These are phyloP conservation scores for Dentipellis sp. DNA, from an alignment of 768 basidiomycete genomes.

Conservation along the genomic window DNA sequence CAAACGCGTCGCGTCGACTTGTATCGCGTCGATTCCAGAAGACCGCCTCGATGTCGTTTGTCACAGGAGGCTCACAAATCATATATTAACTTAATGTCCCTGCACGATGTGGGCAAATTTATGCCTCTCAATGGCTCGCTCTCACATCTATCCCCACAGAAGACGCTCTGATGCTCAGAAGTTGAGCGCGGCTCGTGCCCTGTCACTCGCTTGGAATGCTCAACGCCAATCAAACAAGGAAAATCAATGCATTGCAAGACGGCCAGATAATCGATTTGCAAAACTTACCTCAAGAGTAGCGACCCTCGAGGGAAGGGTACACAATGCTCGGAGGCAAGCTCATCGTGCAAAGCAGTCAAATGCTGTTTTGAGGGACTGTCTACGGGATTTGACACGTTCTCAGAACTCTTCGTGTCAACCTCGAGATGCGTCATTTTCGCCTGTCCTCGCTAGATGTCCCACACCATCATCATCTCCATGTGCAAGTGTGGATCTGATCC, in stretches of 20 bases:
- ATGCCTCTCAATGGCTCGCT: background rate
- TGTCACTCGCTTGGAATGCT: background rate
- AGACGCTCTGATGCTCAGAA: background rate
- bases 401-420: too few relatives aligned
- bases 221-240: background rate
- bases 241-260: background rate
- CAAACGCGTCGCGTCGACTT: background rate
- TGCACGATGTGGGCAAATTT: too few relatives aligned
- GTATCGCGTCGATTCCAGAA: background rate
- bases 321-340: background rate
- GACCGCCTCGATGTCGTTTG: background rate
- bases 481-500: background rate
- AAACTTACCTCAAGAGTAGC: background rate
- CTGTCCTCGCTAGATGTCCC: too few relatives aligned
- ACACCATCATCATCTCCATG: too few relatives aligned
- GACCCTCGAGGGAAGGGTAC: background rate
- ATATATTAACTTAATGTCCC: background rate
- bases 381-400: background rate
- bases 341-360: background rate
- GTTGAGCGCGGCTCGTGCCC: background rate
- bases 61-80: background rate
- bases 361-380: background rate
- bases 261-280: background rate
- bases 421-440: too few relatives aligned
- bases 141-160: background rate